Percentiles rank a stretch among this genome's conserved stretches.
These are phyloP conservation scores for Russula abietina DNA, from an alignment of 768 basidiomycete genomes.

Conservation along the genomic window DNA sequence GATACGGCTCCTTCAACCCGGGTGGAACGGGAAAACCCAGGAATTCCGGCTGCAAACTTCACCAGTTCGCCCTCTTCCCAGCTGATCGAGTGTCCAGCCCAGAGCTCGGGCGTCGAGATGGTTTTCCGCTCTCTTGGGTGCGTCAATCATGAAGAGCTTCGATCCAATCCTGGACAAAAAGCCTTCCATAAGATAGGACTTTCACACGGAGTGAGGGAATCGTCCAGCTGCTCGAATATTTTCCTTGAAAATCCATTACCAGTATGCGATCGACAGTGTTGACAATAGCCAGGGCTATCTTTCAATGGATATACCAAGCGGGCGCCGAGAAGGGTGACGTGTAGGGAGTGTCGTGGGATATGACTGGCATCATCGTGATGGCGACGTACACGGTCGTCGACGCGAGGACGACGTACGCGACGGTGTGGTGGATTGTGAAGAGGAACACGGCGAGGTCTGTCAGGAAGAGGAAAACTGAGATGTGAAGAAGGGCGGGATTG, in stretches of 20 bases:
- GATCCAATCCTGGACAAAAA: neutral
- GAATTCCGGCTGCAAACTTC: conserved; percentile 1
- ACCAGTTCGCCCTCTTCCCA: conserved; percentile 9
- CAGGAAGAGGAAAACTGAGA: conserved; percentile 15
- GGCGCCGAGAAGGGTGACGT: conserved; percentile 1
- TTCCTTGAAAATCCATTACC: neutral
- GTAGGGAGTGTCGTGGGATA: conserved; percentile 7
- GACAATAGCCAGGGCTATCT: neutral
- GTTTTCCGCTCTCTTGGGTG: neutral
- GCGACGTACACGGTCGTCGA: neutral
- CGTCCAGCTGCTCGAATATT: neutral
- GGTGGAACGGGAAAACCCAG: neutral
- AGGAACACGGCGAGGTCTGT: conserved; percentile 14
- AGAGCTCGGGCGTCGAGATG: conserved; percentile 1
- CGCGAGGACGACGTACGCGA: conserved; percentile 8
- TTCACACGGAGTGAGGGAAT: neutral
- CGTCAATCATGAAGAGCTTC: neutral
- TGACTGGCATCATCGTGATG: conserved; percentile 10
- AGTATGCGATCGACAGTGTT: neutral
- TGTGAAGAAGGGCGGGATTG: conserved; percentile 12
- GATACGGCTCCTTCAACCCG: neutral
- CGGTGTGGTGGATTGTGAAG: conserved; percentile 6
- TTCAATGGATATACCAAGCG: neutral
- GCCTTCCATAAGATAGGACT: neutral
- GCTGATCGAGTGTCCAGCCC: conserved; percentile 9